Conservation (phyloP, 371 early-diverging fungal genomes). For the Mortierella sp. region DNA sequence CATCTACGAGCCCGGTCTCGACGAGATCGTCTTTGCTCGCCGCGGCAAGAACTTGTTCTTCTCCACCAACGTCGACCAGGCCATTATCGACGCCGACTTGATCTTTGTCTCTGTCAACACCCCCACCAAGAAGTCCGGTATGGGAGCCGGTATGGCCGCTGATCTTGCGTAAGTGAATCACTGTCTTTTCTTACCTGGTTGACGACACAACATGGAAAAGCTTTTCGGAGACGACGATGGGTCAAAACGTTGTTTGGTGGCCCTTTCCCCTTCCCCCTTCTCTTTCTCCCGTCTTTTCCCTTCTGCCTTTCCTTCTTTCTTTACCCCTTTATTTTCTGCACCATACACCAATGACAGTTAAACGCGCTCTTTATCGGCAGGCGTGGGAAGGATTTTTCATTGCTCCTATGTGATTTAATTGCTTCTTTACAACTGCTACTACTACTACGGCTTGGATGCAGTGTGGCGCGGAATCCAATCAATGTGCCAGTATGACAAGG, state of each 20-base stretch:
- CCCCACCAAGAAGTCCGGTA: constrained; percentile 84
- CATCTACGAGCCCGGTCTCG: constrained; percentile 93
- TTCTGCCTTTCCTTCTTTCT: not conserved
- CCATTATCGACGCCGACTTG: constrained; percentile 84
- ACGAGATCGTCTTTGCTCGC: constrained; percentile 80
- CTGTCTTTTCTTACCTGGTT: not conserved
- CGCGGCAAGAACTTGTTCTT: constrained; percentile 90
- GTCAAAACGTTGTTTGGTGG: not conserved
- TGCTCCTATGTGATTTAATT: constrained; percentile 33
- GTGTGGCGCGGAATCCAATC: not conserved
- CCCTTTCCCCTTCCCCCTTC: not conserved
- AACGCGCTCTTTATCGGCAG: constrained; percentile 32
- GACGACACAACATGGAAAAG: not conserved
- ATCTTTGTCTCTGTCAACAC: constrained; percentile 95
- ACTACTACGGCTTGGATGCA: not conserved
- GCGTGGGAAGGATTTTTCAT: constrained; percentile 74
- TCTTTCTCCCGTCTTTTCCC: not conserved
- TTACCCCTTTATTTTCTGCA: constrained; percentile 2
- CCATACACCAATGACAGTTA: not conserved
- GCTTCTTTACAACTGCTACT: not conserved
- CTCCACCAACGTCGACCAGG: constrained; percentile 76
- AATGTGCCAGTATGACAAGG: not conserved
- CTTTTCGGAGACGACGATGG: not conserved
- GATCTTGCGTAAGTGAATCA: constrained; percentile 80
- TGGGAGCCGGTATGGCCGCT: constrained; percentile 89